Base-by-base conservation (phyloP, 164 flowering plant species). In the Akebia trifoliata region DNA sequence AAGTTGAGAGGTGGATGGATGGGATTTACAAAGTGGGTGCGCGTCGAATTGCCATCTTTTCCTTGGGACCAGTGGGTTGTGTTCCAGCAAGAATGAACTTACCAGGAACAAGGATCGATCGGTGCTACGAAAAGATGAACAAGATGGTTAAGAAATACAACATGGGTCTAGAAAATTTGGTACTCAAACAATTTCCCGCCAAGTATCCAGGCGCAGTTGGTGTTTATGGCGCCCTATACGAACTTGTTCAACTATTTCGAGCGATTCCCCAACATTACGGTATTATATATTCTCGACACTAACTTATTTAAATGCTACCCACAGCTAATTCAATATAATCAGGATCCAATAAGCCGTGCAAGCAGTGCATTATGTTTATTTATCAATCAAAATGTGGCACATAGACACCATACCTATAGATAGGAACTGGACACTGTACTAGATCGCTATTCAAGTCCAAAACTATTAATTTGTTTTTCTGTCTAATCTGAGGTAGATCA, bases 41-140 rank as follows among this genome's bases (percentile, higher is more conserved):
- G 37, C 82, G 86, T 0, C 63, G 77, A 1, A 71, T 86, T 3
- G 78, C 76, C 0, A 3, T 82, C 31, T 69, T 86, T 24, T 70
- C 76, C 0, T 63, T 86, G 2, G 94, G 94, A 2, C 87, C 90
- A 0, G 86, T 81, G 2, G 89, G 90, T 0, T 86, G 94, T 52
- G 79, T 83, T 17, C 90, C 94, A 4, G 90, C 83, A 1, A 71
- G 87, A 28, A 56, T 60, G 34, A 64, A 77, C 35, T 58, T 86
- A 48, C 79, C 78, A 3, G 67, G 52, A 40, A 79, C 76, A 37
- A 78, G 84, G 0, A 24, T 53, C 2, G 39, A 70, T 20, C 61
- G 45, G 34, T 86, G 93, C 59, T 69, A 35, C 29, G 83, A 70
- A 1, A 76, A 74, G 57, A 74, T 86, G 81, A 76, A 83, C 58